phyloP scores from a whole-genome alignment of 1,139 yeast genomes.

The Hyphopichia fennica region DNA sequence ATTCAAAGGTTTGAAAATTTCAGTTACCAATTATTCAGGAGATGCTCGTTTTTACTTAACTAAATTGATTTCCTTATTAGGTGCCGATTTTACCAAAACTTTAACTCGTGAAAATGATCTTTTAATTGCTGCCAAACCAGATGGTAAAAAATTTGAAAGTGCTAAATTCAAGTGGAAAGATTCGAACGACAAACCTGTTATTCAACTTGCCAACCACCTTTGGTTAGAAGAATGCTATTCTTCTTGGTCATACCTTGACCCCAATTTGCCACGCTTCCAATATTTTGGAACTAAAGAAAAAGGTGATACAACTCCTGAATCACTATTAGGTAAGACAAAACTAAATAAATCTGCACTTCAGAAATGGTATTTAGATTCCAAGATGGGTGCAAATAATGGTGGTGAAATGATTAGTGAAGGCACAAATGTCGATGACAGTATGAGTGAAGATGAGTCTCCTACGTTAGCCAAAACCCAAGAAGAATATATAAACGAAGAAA shows the following conservation, averaged over 20 bases:
- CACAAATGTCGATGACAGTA: slow-evolving; percentile 5
- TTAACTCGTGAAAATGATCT: slow-evolving; percentile 69
- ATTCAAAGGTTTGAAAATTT: slow-evolving; percentile 53
- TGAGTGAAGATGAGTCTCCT: slow-evolving; percentile 2
- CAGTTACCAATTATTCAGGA: slow-evolving; percentile 82
- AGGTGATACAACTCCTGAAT: slow-evolving; percentile 35
- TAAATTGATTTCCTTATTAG: slow-evolving; percentile 63
- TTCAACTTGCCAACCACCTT: slow-evolving; percentile 66
- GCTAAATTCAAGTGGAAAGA: slow-evolving; percentile 60
- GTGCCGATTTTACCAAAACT: slow-evolving; percentile 75
- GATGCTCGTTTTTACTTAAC: slow-evolving; percentile 76
- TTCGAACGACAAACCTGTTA: slow-evolving; percentile 29
- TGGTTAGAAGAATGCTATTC: slow-evolving; percentile 89
- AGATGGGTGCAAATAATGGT: slow-evolving; percentile 26
- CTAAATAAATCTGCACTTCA: slow-evolving; percentile 41
- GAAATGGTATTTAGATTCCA: slow-evolving; percentile 27
- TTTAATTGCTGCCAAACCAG: slow-evolving; percentile 64
- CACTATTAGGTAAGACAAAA: slow-evolving; percentile 52
- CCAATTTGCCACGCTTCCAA: slow-evolving; percentile 42
- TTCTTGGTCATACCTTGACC: slow-evolving; percentile 55
- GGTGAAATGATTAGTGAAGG: slow-evolving; percentile 30
- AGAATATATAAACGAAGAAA: background rate
- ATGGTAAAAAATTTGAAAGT: slow-evolving; percentile 74
- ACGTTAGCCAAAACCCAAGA: background rate
- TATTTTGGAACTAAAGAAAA: slow-evolving; percentile 34